phyloP scores from a whole-genome alignment of 306 rosid species.

The Comarum palustre region DNA sequence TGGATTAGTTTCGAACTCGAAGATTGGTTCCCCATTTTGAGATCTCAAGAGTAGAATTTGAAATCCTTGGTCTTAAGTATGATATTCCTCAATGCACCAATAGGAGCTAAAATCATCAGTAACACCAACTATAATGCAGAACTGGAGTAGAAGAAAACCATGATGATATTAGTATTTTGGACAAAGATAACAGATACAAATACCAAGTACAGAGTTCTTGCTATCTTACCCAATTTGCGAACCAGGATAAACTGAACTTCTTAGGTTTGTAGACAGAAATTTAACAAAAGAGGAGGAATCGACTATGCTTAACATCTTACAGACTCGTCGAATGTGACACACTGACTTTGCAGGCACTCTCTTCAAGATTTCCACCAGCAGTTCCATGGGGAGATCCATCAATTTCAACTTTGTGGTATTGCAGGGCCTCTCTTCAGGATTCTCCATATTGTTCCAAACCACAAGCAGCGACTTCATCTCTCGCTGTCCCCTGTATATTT shows the following conservation, averaged over 20 bases:
- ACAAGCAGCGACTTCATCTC: no score
- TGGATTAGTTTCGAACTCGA: neutral
- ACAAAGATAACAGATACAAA: no score
- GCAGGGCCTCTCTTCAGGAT: no score
- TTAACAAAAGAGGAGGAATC: neutral
- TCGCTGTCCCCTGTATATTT: no score
- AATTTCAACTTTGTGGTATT: no score
- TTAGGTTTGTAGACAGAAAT: constrained; percentile 28
- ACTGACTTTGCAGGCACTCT: neutral
- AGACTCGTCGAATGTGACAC: neutral
- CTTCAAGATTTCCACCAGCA: neutral
- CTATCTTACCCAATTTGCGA: constrained; percentile 31
- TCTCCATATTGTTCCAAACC: no score
- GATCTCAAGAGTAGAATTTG: constrained; percentile 24
- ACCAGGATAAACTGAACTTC: constrained; percentile 38
- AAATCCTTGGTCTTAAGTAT: constrained; percentile 22
- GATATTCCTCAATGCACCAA: constrained; percentile 30
- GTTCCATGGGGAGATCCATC: no score
- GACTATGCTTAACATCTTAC: neutral
- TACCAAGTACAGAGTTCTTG: neutral
- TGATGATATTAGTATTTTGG: neutral
- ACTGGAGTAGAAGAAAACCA: constrained; percentile 5
- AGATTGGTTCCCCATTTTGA: neutral
- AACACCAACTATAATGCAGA: constrained; percentile 22
- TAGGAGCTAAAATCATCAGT: constrained; percentile 27